Percentiles rank a stretch among this genome's conserved stretches.
Evolutionary conservation across 495 filamentous ascomycete species (phyloP).

Genomic region (Aspergillus bridgeri): DNA sequence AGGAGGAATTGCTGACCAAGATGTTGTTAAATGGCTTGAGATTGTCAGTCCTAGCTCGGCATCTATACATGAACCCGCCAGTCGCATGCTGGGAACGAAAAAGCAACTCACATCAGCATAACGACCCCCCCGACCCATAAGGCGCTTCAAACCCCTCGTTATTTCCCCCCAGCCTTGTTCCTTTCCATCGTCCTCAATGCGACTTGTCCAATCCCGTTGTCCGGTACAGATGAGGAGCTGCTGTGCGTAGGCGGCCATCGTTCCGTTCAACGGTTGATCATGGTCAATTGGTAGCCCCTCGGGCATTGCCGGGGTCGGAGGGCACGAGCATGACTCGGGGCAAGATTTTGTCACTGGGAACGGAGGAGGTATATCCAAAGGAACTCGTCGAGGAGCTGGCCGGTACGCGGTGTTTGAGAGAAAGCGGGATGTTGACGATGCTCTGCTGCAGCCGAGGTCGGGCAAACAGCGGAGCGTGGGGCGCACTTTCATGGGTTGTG

Average conservation of each 20-base stretch:
- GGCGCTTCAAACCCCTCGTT: constrained; percentile 63
- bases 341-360: constrained; percentile 56
- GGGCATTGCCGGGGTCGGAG: constrained; percentile 61
- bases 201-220: constrained; percentile 70
- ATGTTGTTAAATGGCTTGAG: constrained; percentile 76
- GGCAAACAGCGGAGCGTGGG: constrained; percentile 8
- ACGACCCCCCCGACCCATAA: constrained; percentile 62
- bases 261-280: constrained; percentile 61
- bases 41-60: background rate
- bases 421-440: constrained; percentile 11
- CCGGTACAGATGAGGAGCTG: constrained; percentile 84
- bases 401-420: constrained; percentile 26
- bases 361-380: constrained; percentile 39
- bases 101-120: constrained; percentile 64
- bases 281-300: constrained; percentile 72
- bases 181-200: constrained; percentile 61
- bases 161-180: constrained; percentile 50
- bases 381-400: constrained; percentile 23
- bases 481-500: constrained; percentile 11
- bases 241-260: constrained; percentile 74
- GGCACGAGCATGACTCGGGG: constrained; percentile 69
- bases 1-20: constrained; percentile 67
- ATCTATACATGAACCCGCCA: background rate
- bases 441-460: constrained; percentile 7
- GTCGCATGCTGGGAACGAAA: background rate